Evolutionary conservation across 257 asterid genomes (phyloP).

Genomic region (Solanum tarapatanum): DNA sequence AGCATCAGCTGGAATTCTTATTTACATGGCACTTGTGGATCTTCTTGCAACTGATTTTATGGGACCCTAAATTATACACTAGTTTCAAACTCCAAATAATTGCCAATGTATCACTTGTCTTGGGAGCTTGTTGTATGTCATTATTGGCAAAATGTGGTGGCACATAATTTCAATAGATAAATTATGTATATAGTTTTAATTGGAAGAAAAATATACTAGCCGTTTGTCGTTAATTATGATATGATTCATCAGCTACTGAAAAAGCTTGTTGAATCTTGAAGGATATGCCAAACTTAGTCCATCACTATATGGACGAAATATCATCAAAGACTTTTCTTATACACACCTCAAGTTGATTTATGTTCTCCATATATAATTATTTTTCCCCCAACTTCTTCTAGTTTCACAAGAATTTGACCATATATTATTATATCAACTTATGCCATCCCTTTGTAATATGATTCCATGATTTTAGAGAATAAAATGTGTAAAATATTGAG

Average conservation of each 20-base stretch:
- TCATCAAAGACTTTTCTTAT: neutral
- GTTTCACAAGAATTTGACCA: neutral
- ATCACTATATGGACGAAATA: too few species aligned
- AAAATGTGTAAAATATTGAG: neutral
- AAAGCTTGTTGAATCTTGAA: neutral
- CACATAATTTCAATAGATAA: neutral
- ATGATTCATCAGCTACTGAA: too few species aligned
- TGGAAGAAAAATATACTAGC: neutral
- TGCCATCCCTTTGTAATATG: neutral
- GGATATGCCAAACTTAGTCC: too few species aligned
- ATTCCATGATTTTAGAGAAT: neutral
- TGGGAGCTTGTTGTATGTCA: constrained; percentile 22
- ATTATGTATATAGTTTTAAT: neutral
- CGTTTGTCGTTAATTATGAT: neutral
- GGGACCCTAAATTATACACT: constrained; percentile 9
- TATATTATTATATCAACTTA: neutral
- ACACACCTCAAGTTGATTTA: neutral
- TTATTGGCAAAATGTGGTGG: constrained; percentile 21
- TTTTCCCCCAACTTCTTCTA: neutral
- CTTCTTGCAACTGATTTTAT: constrained; percentile 18
- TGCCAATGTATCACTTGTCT: constrained; percentile 10
- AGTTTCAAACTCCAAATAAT: constrained; percentile 8
- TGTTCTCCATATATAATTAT: neutral
- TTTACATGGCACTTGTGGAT: constrained; percentile 26
- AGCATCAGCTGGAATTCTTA: constrained; percentile 25